Evolutionary conservation across 2,329 filamentous ascomycete genomes (phyloP), one percentile per base, ranked within the genome.

Genomic region (Curvularia spicifera): DNA sequence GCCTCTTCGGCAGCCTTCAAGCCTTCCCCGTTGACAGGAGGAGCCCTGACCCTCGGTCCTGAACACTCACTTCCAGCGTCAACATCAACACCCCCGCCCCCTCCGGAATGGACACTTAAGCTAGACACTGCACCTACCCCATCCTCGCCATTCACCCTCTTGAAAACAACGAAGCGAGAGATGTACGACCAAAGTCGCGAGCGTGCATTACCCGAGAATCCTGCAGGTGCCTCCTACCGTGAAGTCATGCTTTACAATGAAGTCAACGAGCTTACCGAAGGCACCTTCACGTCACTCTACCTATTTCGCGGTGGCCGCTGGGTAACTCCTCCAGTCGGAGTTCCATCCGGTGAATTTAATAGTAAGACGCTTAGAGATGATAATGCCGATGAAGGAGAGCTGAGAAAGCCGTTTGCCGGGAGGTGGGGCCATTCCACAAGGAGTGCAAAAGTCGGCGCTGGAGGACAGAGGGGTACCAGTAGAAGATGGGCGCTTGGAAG

Each of bases 391-490:
- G 75, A 77, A 39, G 75, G 74, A 1, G 75, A 77, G 54, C 40
- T 76, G 13, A 53, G 75, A 26, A 67, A 56, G 42, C 72, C 75
- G 15, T 78, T 78, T 63, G 64, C 71, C 0, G 76, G 76, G 1
- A 66, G 76, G 5, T 78, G 76, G 76, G 76, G 76, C 0, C 76
- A 78, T 55, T 73, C 70, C 37, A 65, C 77, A 3, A 47, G 76
- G 44, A 77, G 74, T 53, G 65, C 69, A 5, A 76, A 73, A 53
- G 73, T 91, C n/a, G 84, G 83, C 1, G 88, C 86, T 57, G 94
- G 94, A 42, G 93, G 93, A 0, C 91, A 96, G 72, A 84, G 89
- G 53, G 93, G 93, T 0, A 95, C 91, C 6, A 91, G 90, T 5
- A 85, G 94, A 64, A 82, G 91, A 57, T 97, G 92, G 89, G 90